Evolutionary conservation across 129 eudicot species (phyloP).

Genomic region (Flaveria trinervia): DNA sequence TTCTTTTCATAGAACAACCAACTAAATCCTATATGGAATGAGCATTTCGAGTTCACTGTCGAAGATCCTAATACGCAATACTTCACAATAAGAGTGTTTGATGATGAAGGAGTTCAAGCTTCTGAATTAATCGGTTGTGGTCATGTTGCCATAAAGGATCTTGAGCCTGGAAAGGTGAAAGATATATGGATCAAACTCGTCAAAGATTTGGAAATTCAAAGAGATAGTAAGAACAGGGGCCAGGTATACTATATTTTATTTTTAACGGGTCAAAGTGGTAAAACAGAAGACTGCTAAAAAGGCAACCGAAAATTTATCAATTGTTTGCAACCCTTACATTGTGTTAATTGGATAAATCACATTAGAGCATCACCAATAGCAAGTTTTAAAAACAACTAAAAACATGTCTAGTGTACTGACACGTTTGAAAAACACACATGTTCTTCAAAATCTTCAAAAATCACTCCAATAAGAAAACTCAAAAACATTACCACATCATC

Average conservation of each 20-base stretch:
- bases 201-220: conserved; percentile 74
- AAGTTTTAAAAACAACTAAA: too few species aligned
- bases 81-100: conserved; percentile 72
- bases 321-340: neutral
- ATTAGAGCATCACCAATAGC: too few species aligned
- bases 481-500: too few species aligned
- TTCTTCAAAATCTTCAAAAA: too few species aligned
- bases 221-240: conserved; percentile 82
- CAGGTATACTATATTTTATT: conserved; percentile 44
- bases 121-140: conserved; percentile 84
- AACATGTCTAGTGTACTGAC: too few species aligned
- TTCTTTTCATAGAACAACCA: conserved; percentile 58
- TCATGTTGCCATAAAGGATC: conserved; percentile 52
- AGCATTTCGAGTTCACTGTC: conserved; percentile 80
- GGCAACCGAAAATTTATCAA: neutral
- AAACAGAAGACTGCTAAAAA: too few species aligned
- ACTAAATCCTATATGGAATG: conserved; percentile 96
- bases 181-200: conserved; percentile 83
- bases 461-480: too few species aligned
- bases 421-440: too few species aligned
- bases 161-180: conserved; percentile 85
- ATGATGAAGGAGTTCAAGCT: conserved; percentile 94
- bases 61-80: conserved; percentile 81
- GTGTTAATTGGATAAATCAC: neutral
- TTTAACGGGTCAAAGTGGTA: neutral